phyloP scores from a whole-genome alignment of 345 rosid genomes.

The Diplotaxis tenuifolia region DNA sequence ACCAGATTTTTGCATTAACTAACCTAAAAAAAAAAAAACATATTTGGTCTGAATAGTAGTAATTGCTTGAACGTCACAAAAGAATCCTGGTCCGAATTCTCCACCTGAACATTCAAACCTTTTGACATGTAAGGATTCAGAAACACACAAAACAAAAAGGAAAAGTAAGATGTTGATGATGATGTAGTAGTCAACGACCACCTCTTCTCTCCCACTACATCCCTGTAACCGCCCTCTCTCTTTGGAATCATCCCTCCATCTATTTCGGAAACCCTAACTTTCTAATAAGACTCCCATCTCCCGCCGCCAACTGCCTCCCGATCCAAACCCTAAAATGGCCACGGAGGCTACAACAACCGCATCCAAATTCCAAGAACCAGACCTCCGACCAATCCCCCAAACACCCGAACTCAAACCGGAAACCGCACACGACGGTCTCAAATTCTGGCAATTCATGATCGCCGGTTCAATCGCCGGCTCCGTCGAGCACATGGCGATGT shows the following conservation, averaged over 20 bases:
- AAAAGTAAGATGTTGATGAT: not conserved
- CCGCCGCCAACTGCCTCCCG: slow-evolving; percentile 9
- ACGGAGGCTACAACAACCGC: slow-evolving; percentile 52
- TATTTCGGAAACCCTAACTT: slow-evolving; percentile 2
- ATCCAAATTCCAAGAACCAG: slow-evolving; percentile 39
- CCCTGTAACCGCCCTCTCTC: slow-evolving; percentile 20
- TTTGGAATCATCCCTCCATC: not conserved
- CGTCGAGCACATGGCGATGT: slow-evolving; percentile 97
- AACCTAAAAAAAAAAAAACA: not conserved
- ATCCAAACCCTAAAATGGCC: slow-evolving; percentile 39
- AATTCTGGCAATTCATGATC: slow-evolving; percentile 92
- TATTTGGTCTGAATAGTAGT: not conserved
- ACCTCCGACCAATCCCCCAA: slow-evolving; percentile 40
- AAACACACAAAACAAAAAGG: no score
- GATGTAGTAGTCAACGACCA: slow-evolving; percentile 26
- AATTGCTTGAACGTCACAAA: not conserved
- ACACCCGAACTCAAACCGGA: slow-evolving; percentile 51
- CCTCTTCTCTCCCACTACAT: not conserved
- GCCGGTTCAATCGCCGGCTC: slow-evolving; percentile 95
- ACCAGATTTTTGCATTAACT: not conserved
- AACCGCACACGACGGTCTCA: slow-evolving; percentile 68
- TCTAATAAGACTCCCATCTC: no score
- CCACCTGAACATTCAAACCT: slow-evolving; percentile 17
- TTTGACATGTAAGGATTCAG: not conserved
- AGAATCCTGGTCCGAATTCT: slow-evolving; percentile 15